Base-by-base conservation (phyloP, 2,329 filamentous ascomycete species). In the Arthrobotrys iridis region DNA sequence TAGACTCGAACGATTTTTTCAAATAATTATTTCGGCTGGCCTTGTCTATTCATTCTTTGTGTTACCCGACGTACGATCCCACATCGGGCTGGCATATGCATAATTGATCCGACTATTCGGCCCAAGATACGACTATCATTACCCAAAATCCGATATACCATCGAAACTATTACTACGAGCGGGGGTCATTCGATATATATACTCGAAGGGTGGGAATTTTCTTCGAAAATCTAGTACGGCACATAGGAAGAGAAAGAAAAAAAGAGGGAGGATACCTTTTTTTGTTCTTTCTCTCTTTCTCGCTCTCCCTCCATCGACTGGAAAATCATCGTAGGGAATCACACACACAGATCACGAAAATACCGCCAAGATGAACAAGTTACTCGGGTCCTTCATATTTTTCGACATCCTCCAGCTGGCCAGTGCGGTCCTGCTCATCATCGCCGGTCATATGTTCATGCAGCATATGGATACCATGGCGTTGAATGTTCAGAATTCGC, bases 351-450 rank as follows among this genome's bases (percentile, higher is more conserved):
- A 63, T 35, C 45, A 50, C 52, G 40, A 59, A n/a, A n/a, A 45
- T 26, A 59, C 60, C 62, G 70, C 62, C 70, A 74, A 67, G 63
- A 75, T 75, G 71, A 75, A 75, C 41, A 75, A 57, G 20, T 37
- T 75, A 68, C 55, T 75, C 57, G 63, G 64, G 28, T 52, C 68
- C 41, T 88, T 85, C 80, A 79, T 87, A 68, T 81, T 80, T 45
- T 81, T 84, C 74, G 85, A 88, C 80, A 77, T 86, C 50, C 80
- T 87, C 77, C 88, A 88, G 79, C 82, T 86, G 35, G 81, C 80
- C 64, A 84, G 84, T 15, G 86, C 86, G 77, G 84, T 82, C 67
- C 80, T 88, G 24, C 80, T 88, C 72, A 80, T 88, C 43, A 83
- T 84, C 75, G 86, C 86, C 78, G 84, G 86, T n/a, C 81, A 88